Evolutionary conservation across 192 early-diverging fungal genomes (phyloP), one percentile per base, ranked within the genome.

Genomic region (Coemansia sp.): DNA sequence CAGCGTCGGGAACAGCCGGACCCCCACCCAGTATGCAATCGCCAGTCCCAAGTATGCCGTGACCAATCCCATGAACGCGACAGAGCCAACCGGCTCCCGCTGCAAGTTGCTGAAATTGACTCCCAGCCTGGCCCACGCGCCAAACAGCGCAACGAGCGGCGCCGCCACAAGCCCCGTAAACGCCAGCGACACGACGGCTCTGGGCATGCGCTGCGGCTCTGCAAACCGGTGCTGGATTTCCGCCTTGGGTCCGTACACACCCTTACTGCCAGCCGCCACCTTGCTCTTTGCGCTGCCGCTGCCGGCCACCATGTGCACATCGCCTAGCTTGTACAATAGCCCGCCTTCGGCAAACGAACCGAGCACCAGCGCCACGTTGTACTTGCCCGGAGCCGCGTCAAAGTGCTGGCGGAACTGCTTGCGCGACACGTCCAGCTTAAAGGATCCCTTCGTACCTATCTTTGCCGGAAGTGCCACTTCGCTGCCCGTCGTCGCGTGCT

Each of bases 201-300:
- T 66, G 26, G 68, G 64, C 68, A 68, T 78, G 32, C 43, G 47
- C 53, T 78, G 75, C 41, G 75, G 36, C 40, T 60, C 58, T 3
- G 64, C 60, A 63, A 78, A 78, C 63, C 51, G 30, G 51, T 78
- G 75, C 21, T 37, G 56, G 31, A 71, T 78, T 60, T 70, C 68
- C 6, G 46, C 47, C 30, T 38, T 56, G 11, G 60, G 41, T 2
- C 68, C 75, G 17, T 60, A 75, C 19, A 3, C 25, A n/a, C 26
- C n/a, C 13, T 22, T 15, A 7, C 26, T n/a, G 8, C 15, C 14
- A 23, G 41, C 34, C 13, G 21, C 35, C 1, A n/a, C 36, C 8
- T 10, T 6, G 31, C 8, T 33, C 45, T 41, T 40, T 32, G 46
- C n/a, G 17, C 25, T 49, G 35, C 35, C 26, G 42, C 34, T 42